Base-by-base conservation (phyloP, 2,329 filamentous ascomycete genomes). In the Monosporascus cannonballus region DNA sequence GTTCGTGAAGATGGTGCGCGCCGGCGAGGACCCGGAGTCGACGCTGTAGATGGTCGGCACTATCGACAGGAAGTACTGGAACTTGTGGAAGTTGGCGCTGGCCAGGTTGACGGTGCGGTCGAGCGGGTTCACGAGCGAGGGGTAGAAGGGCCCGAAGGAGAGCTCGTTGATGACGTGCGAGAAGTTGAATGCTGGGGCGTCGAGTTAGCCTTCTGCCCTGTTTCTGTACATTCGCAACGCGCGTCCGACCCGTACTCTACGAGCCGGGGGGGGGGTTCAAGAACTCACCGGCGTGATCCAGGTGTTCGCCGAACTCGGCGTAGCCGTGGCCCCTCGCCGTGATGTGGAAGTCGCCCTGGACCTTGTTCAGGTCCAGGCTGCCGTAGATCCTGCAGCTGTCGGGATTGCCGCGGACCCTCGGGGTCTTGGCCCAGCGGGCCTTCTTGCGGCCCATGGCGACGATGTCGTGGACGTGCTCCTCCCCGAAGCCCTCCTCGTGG, bases 301-400 rank as follows among this genome's bases (percentile, higher is more conserved):
- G 73, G 74, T 97, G 92, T 39, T 74, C 76, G 39, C 86, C 89
- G 59, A 84, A 78, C 67, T 92, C 90, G 71, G 83, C 81, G 71
- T 99, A 99, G n/a, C 94, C 94, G 70, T 97, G 93, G 0, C 94
- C 94, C 56, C 91, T 76, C 3, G 94, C 94, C 2, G 94, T 99
- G 65, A 99, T 94, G 69, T 99, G 94, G 67, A 99, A 97, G 70
- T 99, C 93, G 4, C 93, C 94, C 72, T 96, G 93, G 45, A 99
- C 94, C 74, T 95, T 96, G 72, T 99, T 99, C 60, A 95, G 81
- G 61, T 96, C 88, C 69, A 99, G 71, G 63, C 84, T 95, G 36
- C 94, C 94, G 69, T 84, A 99, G 57, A 99, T 84, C 47, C 94
- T 84, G 70, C 94, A 99, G 56, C 88, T 87, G 69, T 96, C 89